Percentiles rank a stretch among this genome's conserved stretches.
Conservation (phyloP, 495 filamentous ascomycete genomes). For the Xylaria cubensis region DNA sequence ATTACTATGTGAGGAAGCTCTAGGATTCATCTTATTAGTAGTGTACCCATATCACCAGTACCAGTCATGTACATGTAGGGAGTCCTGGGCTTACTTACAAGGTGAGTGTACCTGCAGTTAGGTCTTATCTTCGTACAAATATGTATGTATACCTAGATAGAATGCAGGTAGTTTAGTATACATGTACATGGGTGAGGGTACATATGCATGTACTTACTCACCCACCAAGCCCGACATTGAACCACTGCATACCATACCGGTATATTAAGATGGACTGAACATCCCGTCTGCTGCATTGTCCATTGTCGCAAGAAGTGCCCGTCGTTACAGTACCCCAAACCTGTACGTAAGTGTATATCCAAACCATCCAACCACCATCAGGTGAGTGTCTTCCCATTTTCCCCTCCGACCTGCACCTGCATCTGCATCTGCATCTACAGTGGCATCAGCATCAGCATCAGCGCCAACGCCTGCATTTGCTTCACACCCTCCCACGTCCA, state of each 20-base stretch:
- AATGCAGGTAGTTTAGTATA: background rate
- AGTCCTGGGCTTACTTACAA: background rate
- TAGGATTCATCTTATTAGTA: background rate
- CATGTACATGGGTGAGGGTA: background rate
- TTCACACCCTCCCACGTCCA: background rate
- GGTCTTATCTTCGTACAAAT: background rate
- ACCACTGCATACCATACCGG: background rate
- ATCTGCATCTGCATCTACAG: slow-evolving; percentile 12
- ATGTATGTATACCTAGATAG: background rate
- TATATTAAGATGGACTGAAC: slow-evolving; percentile 21
- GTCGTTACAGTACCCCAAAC: slow-evolving; percentile 9
- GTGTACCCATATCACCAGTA: slow-evolving; percentile 1
- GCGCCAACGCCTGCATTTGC: background rate
- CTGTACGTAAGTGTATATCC: background rate
- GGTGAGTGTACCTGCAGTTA: background rate
- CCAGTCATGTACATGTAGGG: too few species aligned
- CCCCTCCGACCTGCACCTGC: slow-evolving; percentile 22
- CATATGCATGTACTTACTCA: background rate
- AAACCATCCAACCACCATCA: slow-evolving; percentile 17
- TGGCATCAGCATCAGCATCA: too few species aligned
- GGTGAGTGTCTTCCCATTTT: slow-evolving; percentile 25
- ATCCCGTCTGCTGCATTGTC: slow-evolving; percentile 4
- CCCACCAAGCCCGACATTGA: background rate
- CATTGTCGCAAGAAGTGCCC: background rate
- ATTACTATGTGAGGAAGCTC: slow-evolving; percentile 6